These are phyloP conservation scores for Diplodia sapinea DNA, from an alignment of 2,329 filamentous ascomycete species.

Conservation along the genomic window DNA sequence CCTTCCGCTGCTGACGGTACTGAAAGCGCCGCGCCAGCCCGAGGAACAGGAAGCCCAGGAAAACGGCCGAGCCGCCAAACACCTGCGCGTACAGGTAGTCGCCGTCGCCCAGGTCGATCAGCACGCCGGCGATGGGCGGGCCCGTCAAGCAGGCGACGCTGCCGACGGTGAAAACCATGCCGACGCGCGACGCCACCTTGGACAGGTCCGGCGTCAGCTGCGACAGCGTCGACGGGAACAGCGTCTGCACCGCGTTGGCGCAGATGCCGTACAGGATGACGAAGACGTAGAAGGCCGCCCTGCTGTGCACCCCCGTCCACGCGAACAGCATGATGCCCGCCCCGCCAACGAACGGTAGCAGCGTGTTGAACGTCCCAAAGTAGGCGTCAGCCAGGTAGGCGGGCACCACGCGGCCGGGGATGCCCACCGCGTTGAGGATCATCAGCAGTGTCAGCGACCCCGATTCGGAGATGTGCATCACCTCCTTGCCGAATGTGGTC, in stretches of 20 bases:
- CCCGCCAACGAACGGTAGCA: neutral
- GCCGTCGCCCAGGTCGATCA: neutral
- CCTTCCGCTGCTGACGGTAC: no score
- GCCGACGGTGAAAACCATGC: neutral
- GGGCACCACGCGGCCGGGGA: constrained; percentile 55
- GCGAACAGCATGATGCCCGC: neutral
- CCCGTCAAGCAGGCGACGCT: constrained; percentile 1
- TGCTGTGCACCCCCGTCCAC: neutral
- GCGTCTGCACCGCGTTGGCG: neutral
- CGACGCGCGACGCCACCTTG: constrained; percentile 3
- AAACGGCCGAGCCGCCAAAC: neutral
- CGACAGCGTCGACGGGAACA: neutral
- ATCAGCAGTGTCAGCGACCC: constrained; percentile 58
- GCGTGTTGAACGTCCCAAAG: neutral
- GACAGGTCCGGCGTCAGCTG: neutral
- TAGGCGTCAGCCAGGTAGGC: neutral
- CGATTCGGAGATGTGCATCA: constrained; percentile 50
- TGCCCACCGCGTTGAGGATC: constrained; percentile 58
- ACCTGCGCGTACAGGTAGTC: constrained; percentile 6
- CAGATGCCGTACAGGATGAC: constrained; percentile 4
- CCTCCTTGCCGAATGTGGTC: constrained; percentile 13
- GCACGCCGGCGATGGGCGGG: constrained; percentile 3
- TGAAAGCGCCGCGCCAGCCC: no score
- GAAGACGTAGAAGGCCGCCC: neutral
- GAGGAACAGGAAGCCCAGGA: neutral